A percentile compares a stretch with the other conserved stretches of the same genome.
These are phyloP conservation scores for Colletotrichum caudatum DNA, from an alignment of 2,329 filamentous ascomycete genomes.

Conservation along the genomic window DNA sequence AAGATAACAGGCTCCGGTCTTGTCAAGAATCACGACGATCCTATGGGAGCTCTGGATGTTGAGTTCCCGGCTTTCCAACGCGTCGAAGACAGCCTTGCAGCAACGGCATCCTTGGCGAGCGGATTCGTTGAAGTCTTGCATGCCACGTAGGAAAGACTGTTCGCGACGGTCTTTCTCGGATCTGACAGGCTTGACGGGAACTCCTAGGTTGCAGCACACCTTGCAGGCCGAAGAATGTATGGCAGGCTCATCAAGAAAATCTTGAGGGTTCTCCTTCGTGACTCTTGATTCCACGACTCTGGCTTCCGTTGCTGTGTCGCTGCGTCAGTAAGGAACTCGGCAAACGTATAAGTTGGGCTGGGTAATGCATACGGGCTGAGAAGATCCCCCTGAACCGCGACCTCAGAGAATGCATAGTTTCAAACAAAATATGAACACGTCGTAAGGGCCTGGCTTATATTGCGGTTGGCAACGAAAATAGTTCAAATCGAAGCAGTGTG, in stretches of 20 bases:
- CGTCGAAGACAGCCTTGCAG: background rate
- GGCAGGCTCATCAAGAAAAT: background rate
- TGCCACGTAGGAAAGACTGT: background rate
- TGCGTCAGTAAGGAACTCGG: background rate
- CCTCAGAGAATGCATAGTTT: background rate
- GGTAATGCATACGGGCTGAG: background rate
- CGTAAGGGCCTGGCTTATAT: fast-evolving
- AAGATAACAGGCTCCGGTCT: background rate
- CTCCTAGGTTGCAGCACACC: background rate
- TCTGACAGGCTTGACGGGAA: background rate
- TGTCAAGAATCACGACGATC: background rate
- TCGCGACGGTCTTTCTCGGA: background rate
- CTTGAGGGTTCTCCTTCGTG: background rate
- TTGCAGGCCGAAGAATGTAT: background rate
- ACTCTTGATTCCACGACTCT: background rate
- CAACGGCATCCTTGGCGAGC: background rate
- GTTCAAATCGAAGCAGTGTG: background rate
- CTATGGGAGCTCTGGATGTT: background rate
- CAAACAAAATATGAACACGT: background rate
- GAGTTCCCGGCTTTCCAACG: background rate
- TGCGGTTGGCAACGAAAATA: background rate
- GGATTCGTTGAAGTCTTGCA: background rate
- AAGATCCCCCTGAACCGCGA: background rate
- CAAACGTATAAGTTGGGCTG: background rate
- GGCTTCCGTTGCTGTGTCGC: background rate